Base-by-base conservation (phyloP, 306 rosid genomes). In the Styphnolobium japonicum region DNA sequence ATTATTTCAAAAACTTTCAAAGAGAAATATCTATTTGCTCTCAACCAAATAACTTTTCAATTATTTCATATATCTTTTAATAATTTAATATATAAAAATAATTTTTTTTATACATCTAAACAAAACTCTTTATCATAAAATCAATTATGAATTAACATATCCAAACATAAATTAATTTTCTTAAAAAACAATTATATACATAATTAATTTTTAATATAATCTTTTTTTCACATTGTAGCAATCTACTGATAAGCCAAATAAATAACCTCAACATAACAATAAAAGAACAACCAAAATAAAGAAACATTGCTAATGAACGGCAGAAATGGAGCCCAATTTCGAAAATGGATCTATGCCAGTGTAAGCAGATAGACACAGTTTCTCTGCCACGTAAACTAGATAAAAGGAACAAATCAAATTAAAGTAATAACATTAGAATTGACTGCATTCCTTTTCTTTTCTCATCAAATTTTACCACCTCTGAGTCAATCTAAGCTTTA, bases 401-500 rank as follows among this genome's bases (percentile, higher is more conserved):
- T 42, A 73, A 48, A 61, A 70, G 63, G 39, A 25, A 79, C 87
- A 84, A 79, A 79, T 37, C 73, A 79, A 74, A 75, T 79, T 33
- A 15, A 74, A 29, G 37, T 37, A 77, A 62, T 70, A 71, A 56
- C 62, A 60, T 68, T 49, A 19, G 21, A 61, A 57, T 67, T 73
- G 75, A 71, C 62, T 67, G 78, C 77, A 70, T 34, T 71, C 69
- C 61, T 39, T 67, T 34, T 71, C 69, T 55, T 39, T 67, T 66
- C 22, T 42, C 72, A 76, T 67, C 43, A 81, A 78, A 56, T 79
- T 61, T 62, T 55, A 64, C 52, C 58, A 25, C 55, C 75, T 27
- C 55, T 14, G 78, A 45, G 23, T 45, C 68, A 58, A 63, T 37
- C 87, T 87, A 92, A 22, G 73, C 85, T 88, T 85, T 84, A 57